Conservation (phyloP, 2,329 filamentous ascomycete species). For the Mariannaea elegans region DNA sequence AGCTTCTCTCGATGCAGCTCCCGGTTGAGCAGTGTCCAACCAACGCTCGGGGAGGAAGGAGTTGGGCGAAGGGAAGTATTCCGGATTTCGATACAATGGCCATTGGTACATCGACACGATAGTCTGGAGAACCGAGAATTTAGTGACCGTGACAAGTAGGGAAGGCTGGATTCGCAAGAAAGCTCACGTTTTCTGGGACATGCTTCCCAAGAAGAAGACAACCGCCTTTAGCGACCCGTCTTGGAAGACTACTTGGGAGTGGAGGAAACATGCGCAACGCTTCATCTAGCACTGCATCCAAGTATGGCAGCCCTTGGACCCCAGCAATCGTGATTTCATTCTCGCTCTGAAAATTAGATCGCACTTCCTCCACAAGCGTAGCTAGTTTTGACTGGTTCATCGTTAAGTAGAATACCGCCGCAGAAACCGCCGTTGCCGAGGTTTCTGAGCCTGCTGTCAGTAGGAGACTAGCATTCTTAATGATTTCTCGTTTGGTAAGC, state of each 20-base stretch:
- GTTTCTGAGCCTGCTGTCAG: constrained; percentile 46
- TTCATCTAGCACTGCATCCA: constrained; percentile 54
- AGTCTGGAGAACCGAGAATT: not conserved
- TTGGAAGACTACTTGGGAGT: constrained; percentile 30
- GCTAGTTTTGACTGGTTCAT: constrained; percentile 28
- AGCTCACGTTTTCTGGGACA: constrained; percentile 45
- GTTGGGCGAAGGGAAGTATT: constrained; percentile 44
- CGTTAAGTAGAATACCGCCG: constrained; percentile 40
- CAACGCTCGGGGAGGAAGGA: constrained; percentile 52
- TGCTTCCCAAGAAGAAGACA: constrained; percentile 41
- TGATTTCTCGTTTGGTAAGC: constrained; percentile 13
- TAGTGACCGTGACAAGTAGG: not conserved
- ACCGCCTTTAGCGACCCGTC: constrained; percentile 43
- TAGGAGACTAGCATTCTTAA: constrained; percentile 23
- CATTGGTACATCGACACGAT: constrained; percentile 38
- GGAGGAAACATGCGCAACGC: constrained; percentile 50
- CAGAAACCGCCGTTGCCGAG: constrained; percentile 43
- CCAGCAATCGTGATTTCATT: constrained; percentile 47
- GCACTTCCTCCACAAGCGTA: constrained; percentile 50
- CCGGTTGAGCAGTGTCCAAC: constrained; percentile 34
- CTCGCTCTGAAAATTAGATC: constrained; percentile 44
- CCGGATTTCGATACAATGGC: constrained; percentile 44
- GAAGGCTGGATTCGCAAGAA: not conserved
- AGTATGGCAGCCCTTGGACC: constrained; percentile 44
- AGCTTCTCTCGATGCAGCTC: constrained; percentile 33